Base-by-base conservation (phyloP, 2,329 filamentous ascomycete genomes). In the Samsoniella hepiali region DNA sequence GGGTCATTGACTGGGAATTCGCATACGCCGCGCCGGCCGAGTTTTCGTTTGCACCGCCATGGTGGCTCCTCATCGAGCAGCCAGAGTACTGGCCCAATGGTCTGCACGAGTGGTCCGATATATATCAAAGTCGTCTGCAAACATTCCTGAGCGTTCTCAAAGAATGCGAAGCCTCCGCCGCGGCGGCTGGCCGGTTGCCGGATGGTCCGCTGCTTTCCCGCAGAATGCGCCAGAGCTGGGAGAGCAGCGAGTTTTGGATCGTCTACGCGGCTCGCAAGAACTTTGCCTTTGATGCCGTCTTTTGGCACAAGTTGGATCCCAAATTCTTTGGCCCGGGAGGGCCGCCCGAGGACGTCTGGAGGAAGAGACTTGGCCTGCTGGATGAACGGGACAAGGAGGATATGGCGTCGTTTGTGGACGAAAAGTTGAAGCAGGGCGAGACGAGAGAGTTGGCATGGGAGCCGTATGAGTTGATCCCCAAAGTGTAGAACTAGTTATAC, bases 371-470 rank as follows among this genome's bases (percentile, higher is more conserved):
- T 17, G 4, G 22, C 2, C 31, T 57, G 53, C 60, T 63, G 13
- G 60, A 63, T 32, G 31, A 57, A 31, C 40, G 42, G 27, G 22
- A n/a, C 5, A 40, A 13, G 13, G 42, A 63, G n/a, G 15, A 31
- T 29, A 57, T 57, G 60, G 53, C 57, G 22, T 22, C n/a, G 11
- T 57, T 50, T 32, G 60, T 63, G 42, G 42, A 50, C n/a, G 31
- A 38, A 34, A 63, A 63, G 31, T 10, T 63, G 31, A 55, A 57
- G n/a, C 31, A 50, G 27, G 5, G 27, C 8, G 53, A 63, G 42
- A 63, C n/a, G 9, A 63, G 51, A 31, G 40, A 63, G 15, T 50
- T 63, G 42, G 60, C 27, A 29, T 63, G 53, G 60, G 60, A 63
- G 31, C 44, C 53, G 15, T 13, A 57, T 49, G 50, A 63, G n/a